Conservation (phyloP, 805 yeast genomes). For the Kluyveromyces dobzhanskii region DNA sequence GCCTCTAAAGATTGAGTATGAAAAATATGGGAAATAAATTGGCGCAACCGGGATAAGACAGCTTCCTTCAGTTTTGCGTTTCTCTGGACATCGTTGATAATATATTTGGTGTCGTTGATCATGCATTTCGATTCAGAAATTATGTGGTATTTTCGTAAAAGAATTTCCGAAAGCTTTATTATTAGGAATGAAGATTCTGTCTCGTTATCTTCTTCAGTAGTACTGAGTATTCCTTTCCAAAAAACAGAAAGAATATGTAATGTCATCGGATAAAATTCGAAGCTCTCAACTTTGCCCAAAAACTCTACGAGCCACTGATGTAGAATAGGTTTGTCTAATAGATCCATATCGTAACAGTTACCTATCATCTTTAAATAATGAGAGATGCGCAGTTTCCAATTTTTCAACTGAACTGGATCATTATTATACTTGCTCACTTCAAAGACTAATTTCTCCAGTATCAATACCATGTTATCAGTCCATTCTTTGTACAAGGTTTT, state of each 20-base stretch:
- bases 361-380: constrained; percentile 55
- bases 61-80: constrained; percentile 25
- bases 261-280: constrained; percentile 37
- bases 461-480: constrained; percentile 75
- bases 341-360: constrained; percentile 57
- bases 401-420: constrained; percentile 21
- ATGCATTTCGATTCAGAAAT: constrained; percentile 28
- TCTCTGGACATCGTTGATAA: constrained; percentile 31
- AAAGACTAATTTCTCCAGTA: constrained; percentile 27
- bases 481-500: constrained; percentile 73
- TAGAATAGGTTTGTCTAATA: constrained; percentile 56
- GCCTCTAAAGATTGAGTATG: constrained; percentile 36
- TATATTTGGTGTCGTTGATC: constrained; percentile 31
- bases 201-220: constrained; percentile 6
- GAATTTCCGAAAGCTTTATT: constrained; percentile 54
- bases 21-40: constrained; percentile 25
- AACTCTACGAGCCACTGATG: constrained; percentile 55
- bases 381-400: constrained; percentile 42
- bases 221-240: constrained; percentile 57
- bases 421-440: constrained; percentile 26
- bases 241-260: constrained; percentile 53
- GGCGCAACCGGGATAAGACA: constrained; percentile 19
- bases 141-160: constrained; percentile 41
- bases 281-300: constrained; percentile 33
- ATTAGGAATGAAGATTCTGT: constrained; percentile 41